Conservation (phyloP, 2,329 filamentous ascomycete species). For the Paracoccidioides lutzii region DNA sequence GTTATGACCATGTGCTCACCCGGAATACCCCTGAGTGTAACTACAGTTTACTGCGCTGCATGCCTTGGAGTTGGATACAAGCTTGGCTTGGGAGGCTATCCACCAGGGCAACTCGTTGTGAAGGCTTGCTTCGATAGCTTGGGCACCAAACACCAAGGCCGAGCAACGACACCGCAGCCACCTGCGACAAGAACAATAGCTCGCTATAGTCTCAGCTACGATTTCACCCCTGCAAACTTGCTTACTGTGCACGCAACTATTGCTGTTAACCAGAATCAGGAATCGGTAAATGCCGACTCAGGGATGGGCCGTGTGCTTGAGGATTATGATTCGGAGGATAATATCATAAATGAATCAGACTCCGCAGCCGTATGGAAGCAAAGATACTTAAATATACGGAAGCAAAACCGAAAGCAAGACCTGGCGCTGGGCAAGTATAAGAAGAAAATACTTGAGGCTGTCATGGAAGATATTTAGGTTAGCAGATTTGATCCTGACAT, state of each 20-base stretch:
- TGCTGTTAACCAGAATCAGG: background rate
- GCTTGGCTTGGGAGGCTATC: slow-evolving; percentile 20
- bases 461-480: slow-evolving; percentile 29
- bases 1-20: slow-evolving; percentile 18
- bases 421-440: slow-evolving; percentile 27
- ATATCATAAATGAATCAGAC: slow-evolving; percentile 18
- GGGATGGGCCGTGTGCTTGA: slow-evolving; percentile 8
- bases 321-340: slow-evolving; percentile 17
- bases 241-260: slow-evolving; percentile 1
- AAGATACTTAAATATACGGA: slow-evolving; percentile 25
- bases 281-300: background rate
- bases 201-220: slow-evolving; percentile 4
- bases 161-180: background rate
- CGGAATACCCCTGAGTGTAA: slow-evolving; percentile 14
- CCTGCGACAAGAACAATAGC: background rate
- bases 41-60: slow-evolving; percentile 20
- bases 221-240: slow-evolving; percentile 2
- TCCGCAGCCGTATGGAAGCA: slow-evolving; percentile 28
- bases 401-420: slow-evolving; percentile 29
- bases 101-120: slow-evolving; percentile 17
- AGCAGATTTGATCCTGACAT: no score
- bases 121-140: slow-evolving; percentile 11
- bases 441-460: slow-evolving; percentile 30
- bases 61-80: slow-evolving; percentile 26
- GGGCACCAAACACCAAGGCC: background rate